A percentile compares a stretch with the other conserved stretches of the same genome.
Evolutionary conservation across 352 stramenopile species (phyloP).

Genomic region (Phytophthora pisi): DNA sequence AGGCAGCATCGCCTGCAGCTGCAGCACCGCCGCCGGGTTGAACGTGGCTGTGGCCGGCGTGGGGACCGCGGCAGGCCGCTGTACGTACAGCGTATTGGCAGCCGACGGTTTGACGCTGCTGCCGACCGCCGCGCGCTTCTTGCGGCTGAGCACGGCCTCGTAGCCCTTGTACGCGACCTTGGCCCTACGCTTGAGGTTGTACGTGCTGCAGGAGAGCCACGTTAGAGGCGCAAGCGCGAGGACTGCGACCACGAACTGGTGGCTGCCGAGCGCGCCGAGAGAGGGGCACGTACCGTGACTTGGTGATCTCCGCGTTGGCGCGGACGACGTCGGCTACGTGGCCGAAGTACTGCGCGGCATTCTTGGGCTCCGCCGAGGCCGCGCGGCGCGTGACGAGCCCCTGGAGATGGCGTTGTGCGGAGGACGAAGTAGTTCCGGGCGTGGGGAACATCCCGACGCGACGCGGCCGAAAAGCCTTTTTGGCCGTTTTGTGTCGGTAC

Average conservation of each 20-base stretch:
- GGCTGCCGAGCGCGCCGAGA: background rate
- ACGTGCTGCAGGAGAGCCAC: slow-evolving; percentile 40
- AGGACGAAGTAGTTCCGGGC: slow-evolving; percentile 29
- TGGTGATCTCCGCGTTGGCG: slow-evolving; percentile 60
- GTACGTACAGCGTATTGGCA: slow-evolving; percentile 31
- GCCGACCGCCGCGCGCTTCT: slow-evolving; percentile 56
- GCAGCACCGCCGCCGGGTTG: slow-evolving; percentile 39
- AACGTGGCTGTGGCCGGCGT: slow-evolving; percentile 23
- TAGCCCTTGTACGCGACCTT: slow-evolving; percentile 70
- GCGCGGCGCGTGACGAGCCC: slow-evolving; percentile 65
- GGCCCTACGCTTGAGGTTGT: slow-evolving; percentile 73
- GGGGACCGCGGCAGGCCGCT: slow-evolving; percentile 24
- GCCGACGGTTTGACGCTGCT: slow-evolving; percentile 31
- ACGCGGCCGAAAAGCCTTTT: slow-evolving; percentile 21
- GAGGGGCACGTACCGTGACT: slow-evolving; percentile 42
- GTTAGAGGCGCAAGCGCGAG: slow-evolving; percentile 3
- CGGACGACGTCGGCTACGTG: slow-evolving; percentile 65
- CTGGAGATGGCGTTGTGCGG: slow-evolving; percentile 63
- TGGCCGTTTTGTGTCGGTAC: slow-evolving; percentile 14
- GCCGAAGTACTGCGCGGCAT: slow-evolving; percentile 72
- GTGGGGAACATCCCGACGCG: slow-evolving; percentile 29
- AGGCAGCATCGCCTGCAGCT: slow-evolving; percentile 41
- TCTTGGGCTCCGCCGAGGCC: slow-evolving; percentile 55
- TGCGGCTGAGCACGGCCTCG: slow-evolving; percentile 75
- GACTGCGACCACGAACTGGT: slow-evolving; percentile 4